Evolutionary conservation across 495 filamentous ascomycete species (phyloP), one percentile per base, ranked within the genome.

Genomic region (Parachaetomium inaequale): DNA sequence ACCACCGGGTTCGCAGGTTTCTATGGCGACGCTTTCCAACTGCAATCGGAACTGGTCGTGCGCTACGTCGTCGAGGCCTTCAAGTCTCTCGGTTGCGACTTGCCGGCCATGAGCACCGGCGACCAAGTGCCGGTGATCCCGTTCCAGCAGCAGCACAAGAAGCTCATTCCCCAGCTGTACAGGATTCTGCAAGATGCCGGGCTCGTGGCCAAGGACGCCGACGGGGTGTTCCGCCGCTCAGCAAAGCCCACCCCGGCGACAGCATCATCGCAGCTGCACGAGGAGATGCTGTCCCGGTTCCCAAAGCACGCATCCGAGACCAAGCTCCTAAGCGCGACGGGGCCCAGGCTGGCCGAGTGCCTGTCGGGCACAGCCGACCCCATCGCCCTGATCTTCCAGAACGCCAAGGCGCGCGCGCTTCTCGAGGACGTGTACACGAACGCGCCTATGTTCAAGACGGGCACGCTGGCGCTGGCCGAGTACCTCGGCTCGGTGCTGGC

Each of bases 31-130:
- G 76, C 70, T 6, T 76, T 73, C 38, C 77, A 71, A 0, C 8
- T 40, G 0, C 76, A 81, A 45, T 55, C 70, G n/a, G 25, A 14
- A 4, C 72, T 82, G 3, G 73, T 80, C 0, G 38, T 72, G 2
- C 65, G 70, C 2, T 82, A 81, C 61, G 64, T 75, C 7, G 62
- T 76, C 2, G 74, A 78, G 49, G 75, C 77, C 12, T 79, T 82
- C 49, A 60, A 50, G 8, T 40, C 57, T 8, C 64, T 81, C 4
- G 77, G 77, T 1, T 68, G 65, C 25, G 51, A 71, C 8, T 36
- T 81, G 15, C 7, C 19, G 7, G 14, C 8, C 19, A 8, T 50
- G 14, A 45, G 52, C 14, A 32, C 66, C 17, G 76, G 72, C 7
- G 55, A 72, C 28, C 47, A 25, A 34, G 51, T 73, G 2, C 26